phyloP scores from a whole-genome alignment of 1,284 basidiomycete genomes.

The Sporisorium exsertum region DNA sequence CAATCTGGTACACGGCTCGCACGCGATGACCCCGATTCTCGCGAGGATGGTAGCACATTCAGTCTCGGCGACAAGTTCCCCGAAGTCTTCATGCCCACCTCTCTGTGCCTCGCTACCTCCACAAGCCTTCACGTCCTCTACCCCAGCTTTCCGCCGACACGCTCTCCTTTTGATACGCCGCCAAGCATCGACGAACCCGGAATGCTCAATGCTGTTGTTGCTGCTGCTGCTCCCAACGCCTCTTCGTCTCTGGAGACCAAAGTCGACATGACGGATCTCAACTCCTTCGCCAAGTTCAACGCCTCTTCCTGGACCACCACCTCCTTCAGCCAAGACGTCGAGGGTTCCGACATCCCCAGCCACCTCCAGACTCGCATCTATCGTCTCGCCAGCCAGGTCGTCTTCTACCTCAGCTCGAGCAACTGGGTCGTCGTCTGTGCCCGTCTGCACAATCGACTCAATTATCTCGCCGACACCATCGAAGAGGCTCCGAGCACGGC shows the following conservation, averaged over 20 bases:
- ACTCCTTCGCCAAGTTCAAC: conserved; percentile 40
- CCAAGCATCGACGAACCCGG: conserved; percentile 14
- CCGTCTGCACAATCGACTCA: conserved; percentile 80
- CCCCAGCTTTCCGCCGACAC: conserved; percentile 57
- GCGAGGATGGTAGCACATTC: conserved; percentile 17
- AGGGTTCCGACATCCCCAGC: conserved; percentile 39
- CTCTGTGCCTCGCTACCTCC: conserved; percentile 52
- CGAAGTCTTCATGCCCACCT: conserved; percentile 49
- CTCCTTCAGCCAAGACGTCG: conserved; percentile 37
- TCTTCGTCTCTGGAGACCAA: conserved; percentile 2
- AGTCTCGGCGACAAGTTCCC: conserved; percentile 30
- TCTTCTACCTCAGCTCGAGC: conserved; percentile 88
- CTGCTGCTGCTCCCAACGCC: conserved; percentile 4
- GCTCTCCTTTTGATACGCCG: conserved; percentile 50
- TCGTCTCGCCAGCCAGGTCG: conserved; percentile 76
- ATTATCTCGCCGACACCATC: conserved; percentile 73
- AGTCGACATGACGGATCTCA: conserved; percentile 1
- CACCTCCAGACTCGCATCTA: conserved; percentile 67
- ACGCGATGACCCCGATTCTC: conserved; percentile 36
- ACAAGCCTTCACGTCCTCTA: conserved; percentile 57
- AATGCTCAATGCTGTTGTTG: conserved; percentile 2
- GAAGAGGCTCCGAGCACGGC: conserved; percentile 74
- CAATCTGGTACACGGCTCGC: conserved; percentile 20
- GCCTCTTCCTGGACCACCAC: conserved; percentile 45
- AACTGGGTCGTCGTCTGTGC: conserved; percentile 87